These are phyloP conservation scores for Litsea cubeba DNA, from an alignment of 164 flowering plant species.

Conservation along the genomic window DNA sequence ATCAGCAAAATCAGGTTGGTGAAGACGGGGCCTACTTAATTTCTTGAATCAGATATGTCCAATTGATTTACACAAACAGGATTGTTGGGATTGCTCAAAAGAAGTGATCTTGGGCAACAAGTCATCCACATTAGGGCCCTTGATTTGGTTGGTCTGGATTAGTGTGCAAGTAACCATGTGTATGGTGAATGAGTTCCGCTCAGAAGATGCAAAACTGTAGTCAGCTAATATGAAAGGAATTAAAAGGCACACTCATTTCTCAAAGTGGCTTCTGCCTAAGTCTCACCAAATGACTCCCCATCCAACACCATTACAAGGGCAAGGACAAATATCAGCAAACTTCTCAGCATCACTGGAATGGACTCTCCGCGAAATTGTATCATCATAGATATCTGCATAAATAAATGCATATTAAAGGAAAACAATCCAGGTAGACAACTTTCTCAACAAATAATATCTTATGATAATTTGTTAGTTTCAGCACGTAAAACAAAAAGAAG, in stretches of 20 bases:
- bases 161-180: too few relatives aligned
- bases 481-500: constrained; percentile 3
- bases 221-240: not conserved
- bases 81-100: not conserved
- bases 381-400: constrained; percentile 82
- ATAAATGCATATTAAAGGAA: too few relatives aligned
- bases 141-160: too few relatives aligned
- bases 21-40: not conserved
- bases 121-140: too few relatives aligned
- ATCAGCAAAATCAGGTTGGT: not conserved
- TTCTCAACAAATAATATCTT: not conserved
- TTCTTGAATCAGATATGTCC: not conserved
- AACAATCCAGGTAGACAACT: not conserved
- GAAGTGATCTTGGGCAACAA: too few relatives aligned
- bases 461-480: not conserved
- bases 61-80: not conserved
- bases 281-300: constrained; percentile 90
- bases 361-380: constrained; percentile 82
- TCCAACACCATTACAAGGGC: constrained; percentile 76
- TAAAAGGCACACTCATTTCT: not conserved
- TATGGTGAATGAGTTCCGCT: too few relatives aligned
- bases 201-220: not conserved
- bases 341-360: constrained; percentile 91
- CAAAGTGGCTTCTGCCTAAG: not conserved
- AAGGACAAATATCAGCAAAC: constrained; percentile 86